Evolutionary conservation across 768 basidiomycete genomes (phyloP), one percentile per base, ranked within the genome.

Genomic region (Sarcomyxa edulis): DNA sequence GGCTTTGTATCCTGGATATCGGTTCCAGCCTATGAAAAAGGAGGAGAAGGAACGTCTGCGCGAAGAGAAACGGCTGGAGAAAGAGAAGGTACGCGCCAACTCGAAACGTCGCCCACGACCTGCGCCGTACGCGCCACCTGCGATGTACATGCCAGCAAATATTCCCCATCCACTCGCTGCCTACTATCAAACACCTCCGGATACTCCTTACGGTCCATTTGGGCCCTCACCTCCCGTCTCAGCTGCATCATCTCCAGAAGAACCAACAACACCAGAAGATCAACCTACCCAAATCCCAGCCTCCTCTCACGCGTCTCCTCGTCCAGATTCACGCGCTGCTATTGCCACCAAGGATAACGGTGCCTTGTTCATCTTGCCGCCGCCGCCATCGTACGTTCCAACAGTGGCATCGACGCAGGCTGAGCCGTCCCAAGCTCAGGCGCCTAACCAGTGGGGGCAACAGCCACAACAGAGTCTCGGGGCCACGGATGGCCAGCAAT

Each of bases 141-240:
- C 39, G 11, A 44, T 52, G 12, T 45, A 51, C 29, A 39, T 34
- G 37, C 43, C 20, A 25, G 39, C 47, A 29, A 25, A 24, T 44
- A 39, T 40, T 23, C 45, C 46, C 32, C 33, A 12, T 32, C 45
- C 20, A 29, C 45, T n/a, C n/a, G n/a, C n/a, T 39, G 40, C 48
- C 34, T 29, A 42, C 37, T 45, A 54, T 50, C 42, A 19, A 40
- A 34, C 33, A 48, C 41, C 24, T 42, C 37, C 43, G 22, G 45
- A 62, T 29, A n/a, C 55, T 33, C 50, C 39, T 3, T 65, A 65
- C 40, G 62, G 62, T 20, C 46, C 62, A n/a, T 53, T 47, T 8
- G 72, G 70, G 0, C 71, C 75, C n/a, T 71, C 74, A 0, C 75
- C 77, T 2, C 74, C 75, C 0, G 41, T 74, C 23, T 77, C 78